These are phyloP conservation scores for Naegleria gruberi DNA, from an alignment of 208 protist genomes.

Conservation along the genomic window DNA sequence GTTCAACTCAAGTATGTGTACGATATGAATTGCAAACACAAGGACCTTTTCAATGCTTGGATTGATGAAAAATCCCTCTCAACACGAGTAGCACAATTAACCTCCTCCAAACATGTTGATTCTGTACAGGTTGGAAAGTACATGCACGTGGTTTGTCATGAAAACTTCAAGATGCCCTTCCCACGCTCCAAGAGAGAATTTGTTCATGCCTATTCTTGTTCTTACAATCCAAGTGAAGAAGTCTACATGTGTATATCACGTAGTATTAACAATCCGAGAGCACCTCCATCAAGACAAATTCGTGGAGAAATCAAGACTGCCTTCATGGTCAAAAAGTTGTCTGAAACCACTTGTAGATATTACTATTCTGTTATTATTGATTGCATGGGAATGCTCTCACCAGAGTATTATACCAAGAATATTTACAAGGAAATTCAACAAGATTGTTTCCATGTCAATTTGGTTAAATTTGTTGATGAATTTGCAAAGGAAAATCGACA, in stretches of 20 bases:
- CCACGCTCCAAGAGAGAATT: not conserved
- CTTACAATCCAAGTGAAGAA: not conserved
- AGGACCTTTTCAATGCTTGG: not conserved
- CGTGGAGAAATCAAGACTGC: not conserved
- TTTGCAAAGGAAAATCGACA: not conserved
- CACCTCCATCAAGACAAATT: not conserved
- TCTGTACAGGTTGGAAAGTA: not conserved
- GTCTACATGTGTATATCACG: not conserved
- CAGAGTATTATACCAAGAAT: not conserved
- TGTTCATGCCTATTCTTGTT: not conserved
- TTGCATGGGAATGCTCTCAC: not conserved
- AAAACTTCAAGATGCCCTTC: not conserved
- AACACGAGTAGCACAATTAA: not conserved
- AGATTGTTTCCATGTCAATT: not conserved
- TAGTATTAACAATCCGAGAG: not conserved
- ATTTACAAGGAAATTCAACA: not conserved
- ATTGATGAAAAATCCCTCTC: not conserved
- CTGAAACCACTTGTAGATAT: not conserved
- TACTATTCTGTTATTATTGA: not conserved
- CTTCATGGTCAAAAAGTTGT: not conserved
- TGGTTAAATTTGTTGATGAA: not conserved
- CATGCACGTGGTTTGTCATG: not conserved
- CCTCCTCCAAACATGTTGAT: not conserved
- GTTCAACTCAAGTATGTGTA: not conserved
- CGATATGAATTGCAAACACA: not conserved